These are phyloP conservation scores for Medicago lupulina DNA, from an alignment of 306 rosid genomes.

Conservation along the genomic window DNA sequence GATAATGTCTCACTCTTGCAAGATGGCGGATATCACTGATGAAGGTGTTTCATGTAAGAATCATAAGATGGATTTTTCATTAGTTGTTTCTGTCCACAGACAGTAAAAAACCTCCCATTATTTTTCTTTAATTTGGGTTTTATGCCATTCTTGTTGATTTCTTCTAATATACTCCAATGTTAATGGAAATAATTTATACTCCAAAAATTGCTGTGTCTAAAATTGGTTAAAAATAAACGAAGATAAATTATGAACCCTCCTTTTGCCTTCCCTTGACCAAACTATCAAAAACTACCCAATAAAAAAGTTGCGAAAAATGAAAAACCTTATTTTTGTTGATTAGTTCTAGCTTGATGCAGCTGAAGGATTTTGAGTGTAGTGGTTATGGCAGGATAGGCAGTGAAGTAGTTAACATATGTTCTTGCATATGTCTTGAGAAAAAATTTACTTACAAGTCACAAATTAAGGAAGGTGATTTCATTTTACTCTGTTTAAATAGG, in stretches of 20 bases:
- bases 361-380: conserved; percentile 22
- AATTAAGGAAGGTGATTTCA: conserved; percentile 24
- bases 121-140: conserved; percentile 32
- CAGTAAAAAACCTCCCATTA: conserved; percentile 1
- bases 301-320: not conserved
- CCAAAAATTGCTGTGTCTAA: not conserved
- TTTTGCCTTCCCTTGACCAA: conserved; percentile 6
- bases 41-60: conserved; percentile 98
- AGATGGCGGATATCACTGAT: conserved; percentile 97
- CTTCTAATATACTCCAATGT: conserved; percentile 36
- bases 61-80: conserved; percentile 25
- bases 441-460: conserved; percentile 2
- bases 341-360: conserved; percentile 13
- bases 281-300: conserved; percentile 8
- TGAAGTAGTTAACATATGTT: conserved; percentile 16
- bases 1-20: conserved; percentile 95
- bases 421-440: conserved; percentile 11
- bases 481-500: conserved; percentile 9
- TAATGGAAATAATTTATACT: conserved; percentile 11
- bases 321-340: not conserved
- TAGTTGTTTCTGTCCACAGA: not conserved
- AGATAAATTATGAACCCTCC: not conserved
- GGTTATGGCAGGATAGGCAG: conserved; percentile 19
- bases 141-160: conserved; percentile 38
- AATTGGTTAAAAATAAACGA: not conserved